Evolutionary conservation across 257 asterid genomes (phyloP), one percentile per base, ranked within the genome.

Genomic region (Forsythia viridissima): DNA sequence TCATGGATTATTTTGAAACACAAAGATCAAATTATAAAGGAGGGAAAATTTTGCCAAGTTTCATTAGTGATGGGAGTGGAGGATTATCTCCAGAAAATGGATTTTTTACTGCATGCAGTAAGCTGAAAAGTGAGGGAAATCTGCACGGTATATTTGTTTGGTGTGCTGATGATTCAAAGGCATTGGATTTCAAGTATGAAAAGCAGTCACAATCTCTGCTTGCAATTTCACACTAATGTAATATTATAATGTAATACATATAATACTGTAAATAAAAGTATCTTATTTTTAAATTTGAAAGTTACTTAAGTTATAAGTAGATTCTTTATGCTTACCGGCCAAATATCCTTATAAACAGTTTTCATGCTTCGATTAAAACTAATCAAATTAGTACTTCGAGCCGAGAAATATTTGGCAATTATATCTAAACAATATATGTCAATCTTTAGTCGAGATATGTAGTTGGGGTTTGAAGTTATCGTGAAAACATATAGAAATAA

Each of bases 91-190:
- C 97, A 1, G 85, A 81, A 42, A 79, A 84, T 6, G 97, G 95
- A 0, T 90, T 93, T 37, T 90, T 92, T 24, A 82, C 86, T 0
- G 96, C 96, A 0, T 89, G 94, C 10, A 76, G 79, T 67, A 80
- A 79, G 85, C 86, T 93, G 0, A 85, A 86, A 79, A 87, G 86
- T 43, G 57, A 81, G 77, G 95, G 93, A 8, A 82, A 85, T 9
- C 92, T 94, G 7, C 72, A 72, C 21, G 98, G 98, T 41, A 92
- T 94, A 8, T 92, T 94, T 69, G 90, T 91, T 30, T 92, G 98
- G 98, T 84, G 87, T 42, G 98, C 97, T 11, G 98, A 92, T 81
- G 96, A 91, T 81, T 94, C 97, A 2, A 88, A 87, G 77, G 85
- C 83, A 1, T 61, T 80, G 38, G 91, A 88, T 0, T 94, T 94